Evolutionary conservation across 1,139 yeast genomes (phyloP), one percentile per base, ranked within the genome.

Genomic region (Waltiozyma sp.): DNA sequence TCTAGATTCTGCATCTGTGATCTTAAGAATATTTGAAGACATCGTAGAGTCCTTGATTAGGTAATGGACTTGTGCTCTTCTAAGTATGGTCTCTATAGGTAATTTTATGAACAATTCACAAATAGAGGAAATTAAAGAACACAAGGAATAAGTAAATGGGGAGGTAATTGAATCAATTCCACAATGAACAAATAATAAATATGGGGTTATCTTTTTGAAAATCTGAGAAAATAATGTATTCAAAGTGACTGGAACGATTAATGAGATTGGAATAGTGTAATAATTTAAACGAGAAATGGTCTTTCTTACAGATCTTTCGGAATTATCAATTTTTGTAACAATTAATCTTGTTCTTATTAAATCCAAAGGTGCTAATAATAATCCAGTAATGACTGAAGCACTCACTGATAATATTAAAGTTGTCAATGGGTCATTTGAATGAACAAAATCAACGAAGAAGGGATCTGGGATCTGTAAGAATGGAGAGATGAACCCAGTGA

Each of bases 391-490:
- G 1, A 86, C 77, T 42, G 86, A 75, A 0, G 95, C 91, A 35
- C 77, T 64, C 3, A 88, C 73, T 1, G 87, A 79, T 18, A 87
- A 66, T 45, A 77, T 63, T 23, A 88, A 66, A 15, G 94, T 80
- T 42, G 73, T 68, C 45, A 77, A 65, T 1, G 94, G 88, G 50
- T 81, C 87, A 3, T 89, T 79, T 33, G 91, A 82, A 56, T 84
- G 94, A 24, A 87, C 72, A 49, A 86, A 73, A 52, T 86, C 95
- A 49, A 87, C 78, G 59, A 86, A 83, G 50, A 81, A 79, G 1
- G 96, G 96, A 58, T 88, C 96, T 0, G 96, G 95, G n/a, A 87
- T 76, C 15, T 86, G 84, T 45, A 86, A 64, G 42, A 85, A 68
- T 3, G 95, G 91, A 7, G 95, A 80, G 15, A 87, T 61, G 53